Base-by-base conservation (phyloP, 2,329 filamentous ascomycete species). In the Conoideocrella luteorostrata region DNA sequence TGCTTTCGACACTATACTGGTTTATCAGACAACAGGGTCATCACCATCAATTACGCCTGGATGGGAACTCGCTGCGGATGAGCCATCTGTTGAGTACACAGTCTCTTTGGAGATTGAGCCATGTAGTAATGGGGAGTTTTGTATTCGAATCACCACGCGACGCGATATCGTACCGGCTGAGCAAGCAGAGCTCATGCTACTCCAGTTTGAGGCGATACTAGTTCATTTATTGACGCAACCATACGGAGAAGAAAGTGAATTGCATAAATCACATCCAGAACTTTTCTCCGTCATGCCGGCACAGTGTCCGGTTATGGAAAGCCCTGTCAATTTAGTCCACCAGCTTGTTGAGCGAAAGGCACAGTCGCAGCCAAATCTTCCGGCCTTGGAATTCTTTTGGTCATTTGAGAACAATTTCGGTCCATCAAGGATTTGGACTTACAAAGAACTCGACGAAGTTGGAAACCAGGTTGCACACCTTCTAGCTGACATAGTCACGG, bases 1-100 rank as follows among this genome's bases (percentile, higher is more conserved):
- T 1, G 69, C 93, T 0, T 95, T 96, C 52, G 89, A 96, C 56
- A 91, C 88, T 0, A 70, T 96, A 2, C 79, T 96, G 47, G 84
- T 88, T 0, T 91, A 89, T 56, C 90, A 95, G 56, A 87, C 86
- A 50, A 70, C 46, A 51, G 64, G 41, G 15, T 51, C 64, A 15
- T 34, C 51, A 28, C 43, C 46, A 28, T 38, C 47, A 13, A 44
- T 59, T 1, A 34, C 41, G 2, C 28, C 57, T 4, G 65, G 71
- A 0, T 94, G 86, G 84, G 67, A 68, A 6, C 50, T 86, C 0
- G 49, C 78, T 1, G 68, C 78, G 13, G 88, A 95, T 46, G 68
- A 77, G 40, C 83, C 85, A 5, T 77, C 72, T 1, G 78, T 86
- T 2, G 86, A 94, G 53, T 95, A 91, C 60, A 71, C 84, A 1